Evolutionary conservation across 2,329 filamentous ascomycete genomes (phyloP).

Genomic region (Teratosphaeria destructans): DNA sequence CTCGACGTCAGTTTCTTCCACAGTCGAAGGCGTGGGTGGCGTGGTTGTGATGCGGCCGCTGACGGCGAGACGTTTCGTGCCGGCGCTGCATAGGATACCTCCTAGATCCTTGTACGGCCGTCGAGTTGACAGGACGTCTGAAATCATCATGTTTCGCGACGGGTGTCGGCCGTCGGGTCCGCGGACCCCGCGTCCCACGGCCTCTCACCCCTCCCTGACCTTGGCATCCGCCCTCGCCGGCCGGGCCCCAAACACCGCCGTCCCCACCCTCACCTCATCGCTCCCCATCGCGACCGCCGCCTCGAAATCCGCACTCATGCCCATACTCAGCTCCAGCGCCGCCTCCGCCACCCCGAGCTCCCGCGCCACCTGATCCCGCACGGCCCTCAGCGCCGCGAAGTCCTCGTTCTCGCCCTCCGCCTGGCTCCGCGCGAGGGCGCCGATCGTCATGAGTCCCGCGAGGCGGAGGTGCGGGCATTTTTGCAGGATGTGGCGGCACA

Average conservation of each 20-base stretch:
- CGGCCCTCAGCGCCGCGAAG: constrained; percentile 58
- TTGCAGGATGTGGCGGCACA: constrained; percentile 61
- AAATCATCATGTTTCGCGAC: too few species aligned
- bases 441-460: constrained; percentile 91
- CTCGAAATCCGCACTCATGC: constrained; percentile 96
- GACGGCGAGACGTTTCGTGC: too few species aligned
- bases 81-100: too few species aligned
- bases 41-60: too few species aligned
- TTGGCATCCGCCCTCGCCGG: constrained; percentile 71
- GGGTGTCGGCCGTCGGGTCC: too few species aligned
- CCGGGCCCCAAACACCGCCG: constrained; percentile 82
- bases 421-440: constrained; percentile 76
- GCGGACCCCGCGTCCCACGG: too few species aligned
- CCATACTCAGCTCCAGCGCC: constrained; percentile 88
- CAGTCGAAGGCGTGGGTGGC: too few species aligned
- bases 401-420: constrained; percentile 71
- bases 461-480: constrained; percentile 65
- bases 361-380: constrained; percentile 57
- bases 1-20: too few species aligned
- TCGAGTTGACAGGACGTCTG: too few species aligned
- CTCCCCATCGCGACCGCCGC: constrained; percentile 75
- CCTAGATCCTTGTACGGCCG: too few species aligned
- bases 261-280: constrained; percentile 82
- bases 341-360: constrained; percentile 47
- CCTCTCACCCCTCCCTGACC: constrained; percentile 31